Conservation (phyloP, 805 yeast species). For the Saccharomycopsis selenospora region DNA sequence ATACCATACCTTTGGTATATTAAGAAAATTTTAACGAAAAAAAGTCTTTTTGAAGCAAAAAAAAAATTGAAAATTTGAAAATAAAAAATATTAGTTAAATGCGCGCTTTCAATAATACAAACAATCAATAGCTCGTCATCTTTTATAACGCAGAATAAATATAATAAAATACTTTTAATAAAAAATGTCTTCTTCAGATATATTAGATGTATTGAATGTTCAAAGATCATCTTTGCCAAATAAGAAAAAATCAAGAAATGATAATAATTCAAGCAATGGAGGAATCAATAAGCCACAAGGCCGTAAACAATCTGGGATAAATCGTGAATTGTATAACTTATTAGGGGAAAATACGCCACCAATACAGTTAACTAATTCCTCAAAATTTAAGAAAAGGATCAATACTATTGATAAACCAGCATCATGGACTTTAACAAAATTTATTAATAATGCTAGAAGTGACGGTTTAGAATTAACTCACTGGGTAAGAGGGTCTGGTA, state of each 20-base stretch:
- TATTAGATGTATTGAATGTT: conserved; percentile 70
- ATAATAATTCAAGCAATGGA: neutral
- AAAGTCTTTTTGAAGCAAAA: too few species aligned
- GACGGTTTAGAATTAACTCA: conserved; percentile 56
- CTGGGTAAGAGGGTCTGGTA: conserved; percentile 68
- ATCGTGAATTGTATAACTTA: conserved; percentile 79
- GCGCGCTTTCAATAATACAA: too few species aligned
- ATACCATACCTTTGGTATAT: too few species aligned
- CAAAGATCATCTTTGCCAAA: conserved; percentile 31
- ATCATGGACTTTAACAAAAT: conserved; percentile 73
- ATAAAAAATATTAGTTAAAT: too few species aligned
- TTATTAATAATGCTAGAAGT: conserved; percentile 45
- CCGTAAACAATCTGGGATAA: conserved; percentile 53
- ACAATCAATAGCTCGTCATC: too few species aligned
- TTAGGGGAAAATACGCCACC: conserved; percentile 93
- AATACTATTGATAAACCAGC: conserved; percentile 41
- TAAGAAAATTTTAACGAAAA: too few species aligned
- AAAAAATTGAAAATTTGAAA: too few species aligned
- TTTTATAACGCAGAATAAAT: too few species aligned
- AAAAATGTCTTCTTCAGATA: conserved; percentile 41
- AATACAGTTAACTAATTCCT: conserved; percentile 24
- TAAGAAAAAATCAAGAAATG: conserved; percentile 27
- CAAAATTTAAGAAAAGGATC: conserved; percentile 12
- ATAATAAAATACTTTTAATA: too few species aligned
- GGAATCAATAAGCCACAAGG: conserved; percentile 20